Evolutionary conservation across 495 filamentous ascomycete species (phyloP).

Genomic region (Xanthoparmelia taractica): DNA sequence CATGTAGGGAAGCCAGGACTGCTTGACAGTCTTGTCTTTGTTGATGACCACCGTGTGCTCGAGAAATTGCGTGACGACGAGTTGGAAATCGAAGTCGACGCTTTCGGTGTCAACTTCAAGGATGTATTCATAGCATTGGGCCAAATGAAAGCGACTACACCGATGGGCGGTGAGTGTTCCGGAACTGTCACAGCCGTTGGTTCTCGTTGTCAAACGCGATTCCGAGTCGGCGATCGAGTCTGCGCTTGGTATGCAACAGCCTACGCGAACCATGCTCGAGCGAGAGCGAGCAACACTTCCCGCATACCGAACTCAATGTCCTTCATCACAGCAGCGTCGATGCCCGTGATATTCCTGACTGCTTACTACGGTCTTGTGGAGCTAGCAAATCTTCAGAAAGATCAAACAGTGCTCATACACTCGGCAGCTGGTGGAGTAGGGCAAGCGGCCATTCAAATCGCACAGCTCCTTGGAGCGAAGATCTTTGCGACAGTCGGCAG

Average conservation of each 20-base stretch:
- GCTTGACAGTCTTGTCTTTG: slow-evolving; percentile 10
- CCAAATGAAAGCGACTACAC: slow-evolving; percentile 27
- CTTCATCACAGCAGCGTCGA: slow-evolving; percentile 42
- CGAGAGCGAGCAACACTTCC: neutral
- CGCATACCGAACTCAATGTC: slow-evolving; percentile 34
- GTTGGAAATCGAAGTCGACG: slow-evolving; percentile 2
- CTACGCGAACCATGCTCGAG: slow-evolving; percentile 2
- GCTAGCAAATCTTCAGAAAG: slow-evolving; percentile 14
- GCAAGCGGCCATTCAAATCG: slow-evolving; percentile 18
- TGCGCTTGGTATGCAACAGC: slow-evolving; percentile 34
- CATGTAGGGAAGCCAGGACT: slow-evolving; percentile 14
- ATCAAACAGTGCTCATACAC: slow-evolving; percentile 19
- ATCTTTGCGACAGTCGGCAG: slow-evolving; percentile 17
- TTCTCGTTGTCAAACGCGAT: slow-evolving; percentile 33
- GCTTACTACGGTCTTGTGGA: slow-evolving; percentile 43
- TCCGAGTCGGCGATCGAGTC: slow-evolving; percentile 49
- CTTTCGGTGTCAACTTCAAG: slow-evolving; percentile 26
- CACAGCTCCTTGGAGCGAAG: slow-evolving; percentile 11
- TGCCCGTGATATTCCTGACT: slow-evolving; percentile 46
- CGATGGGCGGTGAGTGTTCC: slow-evolving; percentile 45
- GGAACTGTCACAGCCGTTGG: slow-evolving; percentile 52
- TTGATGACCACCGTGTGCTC: neutral
- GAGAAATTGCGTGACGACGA: slow-evolving; percentile 12
- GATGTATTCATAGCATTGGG: slow-evolving; percentile 37
- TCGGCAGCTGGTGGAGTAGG: slow-evolving; percentile 18